phyloP scores from a whole-genome alignment of 345 rosid species.

The Populus pruinosa region DNA sequence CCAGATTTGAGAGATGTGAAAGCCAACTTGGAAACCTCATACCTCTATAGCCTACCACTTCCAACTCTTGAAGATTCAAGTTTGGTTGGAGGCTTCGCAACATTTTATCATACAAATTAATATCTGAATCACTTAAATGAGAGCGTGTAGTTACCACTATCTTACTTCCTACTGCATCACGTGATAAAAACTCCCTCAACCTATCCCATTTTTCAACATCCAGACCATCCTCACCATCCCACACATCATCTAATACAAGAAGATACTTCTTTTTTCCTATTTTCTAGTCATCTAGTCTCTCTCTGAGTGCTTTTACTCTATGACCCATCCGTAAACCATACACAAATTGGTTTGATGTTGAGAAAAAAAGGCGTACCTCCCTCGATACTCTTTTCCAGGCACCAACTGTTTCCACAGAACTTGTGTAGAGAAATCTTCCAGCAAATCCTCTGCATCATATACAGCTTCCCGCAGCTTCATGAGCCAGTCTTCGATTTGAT shows the following conservation, averaged over 20 bases:
- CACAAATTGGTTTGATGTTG: slow-evolving; percentile 2
- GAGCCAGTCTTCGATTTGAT: slow-evolving; percentile 23
- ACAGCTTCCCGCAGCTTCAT: slow-evolving; percentile 17
- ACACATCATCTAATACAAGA: slow-evolving; percentile 26
- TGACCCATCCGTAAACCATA: slow-evolving; percentile 6
- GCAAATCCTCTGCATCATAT: slow-evolving; percentile 37
- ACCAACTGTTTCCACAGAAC: neutral
- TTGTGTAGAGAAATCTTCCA: slow-evolving; percentile 26
- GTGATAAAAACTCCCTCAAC: too few species aligned
- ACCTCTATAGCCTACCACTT: too few species aligned
- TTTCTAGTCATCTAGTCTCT: slow-evolving; percentile 7
- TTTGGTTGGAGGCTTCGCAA: too few species aligned
- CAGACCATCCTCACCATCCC: slow-evolving; percentile 12
- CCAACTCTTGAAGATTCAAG: too few species aligned
- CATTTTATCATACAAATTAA: too few species aligned
- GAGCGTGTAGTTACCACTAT: neutral
- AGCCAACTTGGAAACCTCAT: slow-evolving; percentile 17
- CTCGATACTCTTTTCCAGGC: neutral
- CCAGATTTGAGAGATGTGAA: slow-evolving; percentile 8
- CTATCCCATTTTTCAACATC: neutral
- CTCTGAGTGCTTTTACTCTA: slow-evolving; percentile 11
- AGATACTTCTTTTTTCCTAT: neutral
- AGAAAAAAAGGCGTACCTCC: slow-evolving; percentile 10
- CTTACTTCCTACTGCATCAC: slow-evolving; percentile 5
- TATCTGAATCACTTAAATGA: neutral